Evolutionary conservation across 495 filamentous ascomycete species (phyloP).

Genomic region (Melanomma pulvis-pyrius): DNA sequence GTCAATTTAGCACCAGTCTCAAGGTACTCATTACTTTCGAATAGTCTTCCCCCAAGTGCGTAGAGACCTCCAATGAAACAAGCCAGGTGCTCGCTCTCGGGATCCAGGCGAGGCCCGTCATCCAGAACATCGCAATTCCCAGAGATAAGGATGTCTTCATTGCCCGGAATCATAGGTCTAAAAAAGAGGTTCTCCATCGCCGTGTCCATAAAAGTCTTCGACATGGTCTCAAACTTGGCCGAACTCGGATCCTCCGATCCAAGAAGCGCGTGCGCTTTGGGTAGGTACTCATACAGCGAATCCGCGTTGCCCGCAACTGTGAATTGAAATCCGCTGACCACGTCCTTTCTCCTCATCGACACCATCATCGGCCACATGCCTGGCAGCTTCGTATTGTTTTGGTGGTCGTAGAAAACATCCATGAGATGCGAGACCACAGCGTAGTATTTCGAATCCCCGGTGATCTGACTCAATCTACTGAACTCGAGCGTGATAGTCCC

Average conservation of each 20-base stretch:
- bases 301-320: constrained; percentile 47
- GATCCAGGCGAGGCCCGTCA: constrained; percentile 42
- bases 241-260: constrained; percentile 40
- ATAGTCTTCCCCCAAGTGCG: constrained; percentile 62
- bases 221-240: constrained; percentile 38
- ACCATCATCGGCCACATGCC: constrained; percentile 48
- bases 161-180: constrained; percentile 44
- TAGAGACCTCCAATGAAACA: constrained; percentile 67
- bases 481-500: constrained; percentile 47
- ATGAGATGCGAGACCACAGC: constrained; percentile 43
- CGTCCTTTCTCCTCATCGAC: constrained; percentile 46
- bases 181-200: constrained; percentile 44
- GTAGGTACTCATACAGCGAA: constrained; percentile 48
- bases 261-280: constrained; percentile 54
- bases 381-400: constrained; percentile 44
- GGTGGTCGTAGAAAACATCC: constrained; percentile 40
- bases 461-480: constrained; percentile 43
- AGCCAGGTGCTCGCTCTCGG: constrained; percentile 58
- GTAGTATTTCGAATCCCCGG: constrained; percentile 45
- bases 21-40: constrained; percentile 58
- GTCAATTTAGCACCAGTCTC: constrained; percentile 58
- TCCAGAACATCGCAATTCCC: constrained; percentile 39
- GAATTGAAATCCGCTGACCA: constrained; percentile 47
- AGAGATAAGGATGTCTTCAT: constrained; percentile 44
- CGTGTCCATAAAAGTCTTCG: constrained; percentile 41